Base-by-base conservation (phyloP, 805 yeast species). In the Jamesozyma lodderae region DNA sequence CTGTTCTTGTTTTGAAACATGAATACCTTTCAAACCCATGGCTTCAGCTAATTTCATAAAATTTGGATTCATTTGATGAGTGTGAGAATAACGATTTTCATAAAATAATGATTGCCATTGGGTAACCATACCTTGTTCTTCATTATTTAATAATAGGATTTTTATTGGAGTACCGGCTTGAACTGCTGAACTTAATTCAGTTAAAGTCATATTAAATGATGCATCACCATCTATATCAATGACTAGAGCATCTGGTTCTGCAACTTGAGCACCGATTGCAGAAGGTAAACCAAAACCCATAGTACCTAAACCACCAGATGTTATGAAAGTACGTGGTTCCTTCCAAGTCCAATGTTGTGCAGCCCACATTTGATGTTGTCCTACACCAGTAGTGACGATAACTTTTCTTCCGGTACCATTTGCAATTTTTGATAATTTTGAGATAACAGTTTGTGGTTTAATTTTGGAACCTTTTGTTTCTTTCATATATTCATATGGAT, bases 301-400 rank as follows among this genome's bases (percentile, higher is more conserved):
- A 41, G 98, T 90, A 54, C 98, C 98, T 55, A 90, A 74, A 53
- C 98, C 98, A 67, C 98, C 98, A 36, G 96, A 86, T n/a, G 97
- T 87, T 62, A 90, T 82, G 69, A 92, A 81, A 36, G 94, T 73
- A 64, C 97, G 78, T 53, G 98, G 98, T 46, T 74, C 67, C 44
- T 79, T 81, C 95, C 96, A 90, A 37, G 87, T 77, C 77, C 83
- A 88, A 65, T 87, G 88, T 69, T 92, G 98, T 21, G 97, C 97
- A 27, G 97, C 94, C 98, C 98, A 90, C 98, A 90, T 90, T 70
- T 90, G 98, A 73, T 90, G 98, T 72, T 92, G 98, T 44, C 98
- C 98, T 37, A 92, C 97, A 72, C 98, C 98, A 26, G 98, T 92
- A 38, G 97, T 82, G 52, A 90, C 81, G 52, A 88, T 76, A 42